These are phyloP conservation scores for Areca catechu DNA, from an alignment of 176 grass and related monocot genomes.

Conservation along the genomic window DNA sequence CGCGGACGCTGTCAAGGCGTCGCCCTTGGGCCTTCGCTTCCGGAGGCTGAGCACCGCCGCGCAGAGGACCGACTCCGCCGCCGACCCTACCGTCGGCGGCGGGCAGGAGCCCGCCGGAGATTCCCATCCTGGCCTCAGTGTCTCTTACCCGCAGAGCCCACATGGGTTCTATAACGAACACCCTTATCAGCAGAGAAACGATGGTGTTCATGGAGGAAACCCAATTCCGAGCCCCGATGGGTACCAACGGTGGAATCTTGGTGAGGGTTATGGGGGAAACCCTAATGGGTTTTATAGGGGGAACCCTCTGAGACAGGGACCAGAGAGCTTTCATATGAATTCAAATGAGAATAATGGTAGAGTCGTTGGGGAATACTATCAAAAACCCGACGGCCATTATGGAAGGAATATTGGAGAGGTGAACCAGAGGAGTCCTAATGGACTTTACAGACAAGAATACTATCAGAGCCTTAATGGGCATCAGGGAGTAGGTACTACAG, in stretches of 20 bases:
- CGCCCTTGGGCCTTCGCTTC: background rate
- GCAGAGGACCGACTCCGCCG: slow-evolving; percentile 1
- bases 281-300: too few species aligned
- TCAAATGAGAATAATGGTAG: background rate
- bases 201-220: background rate
- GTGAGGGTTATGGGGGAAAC: background rate
- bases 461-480: background rate
- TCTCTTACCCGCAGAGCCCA: background rate
- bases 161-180: background rate
- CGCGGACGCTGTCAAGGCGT: background rate
- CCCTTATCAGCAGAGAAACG: background rate
- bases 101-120: background rate
- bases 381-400: background rate
- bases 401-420: background rate
- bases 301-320: too few species aligned
- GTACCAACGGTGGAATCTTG: background rate
- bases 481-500: background rate
- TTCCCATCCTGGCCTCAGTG: background rate
- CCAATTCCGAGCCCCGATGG: background rate
- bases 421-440: background rate
- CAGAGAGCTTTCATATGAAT: too few species aligned
- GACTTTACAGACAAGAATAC: background rate
- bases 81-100: background rate
- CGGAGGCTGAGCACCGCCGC: slow-evolving; percentile 1
- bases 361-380: background rate